Conservation (phyloP, 805 yeast species). For the Wickerhamomyces hampshirensis region DNA sequence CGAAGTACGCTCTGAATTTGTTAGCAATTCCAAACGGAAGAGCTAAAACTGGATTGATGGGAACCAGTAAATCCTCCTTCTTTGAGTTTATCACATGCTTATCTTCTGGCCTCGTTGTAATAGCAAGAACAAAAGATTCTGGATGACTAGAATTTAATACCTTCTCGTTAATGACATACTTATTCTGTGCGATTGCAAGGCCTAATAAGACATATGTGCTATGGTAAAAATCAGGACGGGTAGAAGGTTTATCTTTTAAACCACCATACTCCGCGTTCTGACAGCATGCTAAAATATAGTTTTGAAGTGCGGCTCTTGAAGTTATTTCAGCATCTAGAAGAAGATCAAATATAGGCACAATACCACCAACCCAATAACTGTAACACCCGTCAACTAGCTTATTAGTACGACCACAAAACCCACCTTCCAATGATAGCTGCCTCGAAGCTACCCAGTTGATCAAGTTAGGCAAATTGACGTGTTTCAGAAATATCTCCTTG, state of each 20-base stretch:
- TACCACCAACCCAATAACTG: slow-evolving; percentile 91
- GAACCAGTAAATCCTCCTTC: slow-evolving; percentile 18
- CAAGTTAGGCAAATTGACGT: slow-evolving; percentile 44
- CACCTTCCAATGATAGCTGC: slow-evolving; percentile 76
- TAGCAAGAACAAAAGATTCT: slow-evolving; percentile 10
- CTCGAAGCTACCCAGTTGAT: slow-evolving; percentile 65
- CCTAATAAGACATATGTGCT: slow-evolving; percentile 84
- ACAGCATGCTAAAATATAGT: slow-evolving; percentile 71
- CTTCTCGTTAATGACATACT: slow-evolving; percentile 7
- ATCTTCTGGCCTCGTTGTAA: slow-evolving; percentile 7
- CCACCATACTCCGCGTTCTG: slow-evolving; percentile 66
- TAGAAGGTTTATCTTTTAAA: slow-evolving; percentile 83
- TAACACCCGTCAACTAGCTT: slow-evolving; percentile 96
- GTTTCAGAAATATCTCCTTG: slow-evolving; percentile 26
- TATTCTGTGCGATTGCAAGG: slow-evolving; percentile 32
- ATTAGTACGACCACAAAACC: slow-evolving; percentile 85
- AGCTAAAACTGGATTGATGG: slow-evolving; percentile 57
- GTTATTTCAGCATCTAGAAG: slow-evolving; percentile 37
- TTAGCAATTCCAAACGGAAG: slow-evolving; percentile 42
- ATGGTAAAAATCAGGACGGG: slow-evolving; percentile 79
- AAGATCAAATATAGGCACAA: slow-evolving; percentile 58
- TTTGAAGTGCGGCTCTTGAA: slow-evolving; percentile 52
- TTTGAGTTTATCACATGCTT: slow-evolving; percentile 15
- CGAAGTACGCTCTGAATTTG: slow-evolving; percentile 16
- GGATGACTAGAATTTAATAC: slow-evolving; percentile 1